A percentile compares a stretch with the other conserved stretches of the same genome.
Evolutionary conservation across 139 green algal genomes (phyloP).

Genomic region (Haematococcus sp.): DNA sequence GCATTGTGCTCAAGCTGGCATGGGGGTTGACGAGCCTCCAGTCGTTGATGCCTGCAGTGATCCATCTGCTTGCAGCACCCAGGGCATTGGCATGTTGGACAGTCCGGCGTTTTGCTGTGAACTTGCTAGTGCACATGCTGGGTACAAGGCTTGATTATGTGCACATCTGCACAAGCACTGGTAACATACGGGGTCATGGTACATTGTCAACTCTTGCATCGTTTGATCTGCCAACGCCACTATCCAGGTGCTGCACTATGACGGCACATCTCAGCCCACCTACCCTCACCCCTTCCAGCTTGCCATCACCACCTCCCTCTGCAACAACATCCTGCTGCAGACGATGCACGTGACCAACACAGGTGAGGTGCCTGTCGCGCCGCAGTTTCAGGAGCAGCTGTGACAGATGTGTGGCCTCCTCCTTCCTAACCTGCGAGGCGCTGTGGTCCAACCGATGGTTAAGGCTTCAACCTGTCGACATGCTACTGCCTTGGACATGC

Average conservation of each 20-base stretch:
- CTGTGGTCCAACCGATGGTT: too few species aligned
- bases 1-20: not conserved
- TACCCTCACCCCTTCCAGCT: conserved; percentile 61
- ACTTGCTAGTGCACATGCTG: too few species aligned
- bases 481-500: too few species aligned
- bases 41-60: not conserved
- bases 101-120: too few species aligned
- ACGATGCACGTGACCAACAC: conserved; percentile 44
- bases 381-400: not conserved
- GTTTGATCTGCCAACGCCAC: too few species aligned
- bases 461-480: too few species aligned
- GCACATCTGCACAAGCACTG: too few species aligned
- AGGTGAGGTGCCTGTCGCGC: conserved; percentile 11
- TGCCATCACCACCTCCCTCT: conserved; percentile 35
- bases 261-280: conserved; percentile 21
- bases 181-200: too few species aligned
- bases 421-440: not conserved
- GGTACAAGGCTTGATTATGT: too few species aligned
- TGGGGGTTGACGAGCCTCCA: not conserved
- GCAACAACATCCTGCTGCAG: conserved; percentile 32
- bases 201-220: too few species aligned
- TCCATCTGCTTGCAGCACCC: not conserved
- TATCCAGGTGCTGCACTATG: conserved; percentile 34
- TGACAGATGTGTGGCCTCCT: not conserved
- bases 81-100: too few species aligned